Conservation (phyloP, 1,139 yeast genomes). For the Magnusiomyces suaveolens region DNA sequence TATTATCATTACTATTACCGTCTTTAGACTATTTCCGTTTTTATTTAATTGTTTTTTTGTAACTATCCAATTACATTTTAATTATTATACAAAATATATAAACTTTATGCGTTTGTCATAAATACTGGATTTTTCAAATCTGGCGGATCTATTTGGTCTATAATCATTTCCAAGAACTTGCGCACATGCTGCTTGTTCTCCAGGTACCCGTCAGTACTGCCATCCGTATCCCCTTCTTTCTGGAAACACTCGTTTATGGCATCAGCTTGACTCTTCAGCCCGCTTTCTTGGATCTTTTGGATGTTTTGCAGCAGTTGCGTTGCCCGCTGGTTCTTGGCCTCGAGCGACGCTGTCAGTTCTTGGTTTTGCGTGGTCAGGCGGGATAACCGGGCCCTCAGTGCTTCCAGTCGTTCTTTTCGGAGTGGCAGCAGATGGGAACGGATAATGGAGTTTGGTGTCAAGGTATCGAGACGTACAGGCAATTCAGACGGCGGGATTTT, state of each 20-base stretch:
- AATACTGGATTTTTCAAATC: background rate
- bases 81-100: too few species aligned
- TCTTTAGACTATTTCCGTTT: too few species aligned
- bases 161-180: background rate
- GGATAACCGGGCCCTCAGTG: conserved; percentile 20
- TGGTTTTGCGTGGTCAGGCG: conserved; percentile 1
- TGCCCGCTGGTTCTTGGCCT: background rate
- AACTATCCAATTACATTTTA: too few species aligned
- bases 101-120: background rate
- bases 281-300: background rate
- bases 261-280: background rate
- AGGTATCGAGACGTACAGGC: conserved; percentile 24
- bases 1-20: too few species aligned
- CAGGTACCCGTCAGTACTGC: background rate
- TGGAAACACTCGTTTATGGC: background rate
- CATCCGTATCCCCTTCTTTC: background rate
- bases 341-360: background rate
- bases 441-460: conserved; percentile 28
- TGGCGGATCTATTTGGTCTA: background rate
- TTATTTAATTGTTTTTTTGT: too few species aligned
- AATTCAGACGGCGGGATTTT: conserved; percentile 12
- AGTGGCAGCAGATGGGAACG: conserved; percentile 25
- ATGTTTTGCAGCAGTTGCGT: background rate
- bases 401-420: conserved; percentile 18
- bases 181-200: background rate